A percentile compares a stretch with the other conserved stretches of the same genome.
These are phyloP conservation scores for Primulina tabacum DNA, from an alignment of 257 asterid genomes.

Conservation along the genomic window DNA sequence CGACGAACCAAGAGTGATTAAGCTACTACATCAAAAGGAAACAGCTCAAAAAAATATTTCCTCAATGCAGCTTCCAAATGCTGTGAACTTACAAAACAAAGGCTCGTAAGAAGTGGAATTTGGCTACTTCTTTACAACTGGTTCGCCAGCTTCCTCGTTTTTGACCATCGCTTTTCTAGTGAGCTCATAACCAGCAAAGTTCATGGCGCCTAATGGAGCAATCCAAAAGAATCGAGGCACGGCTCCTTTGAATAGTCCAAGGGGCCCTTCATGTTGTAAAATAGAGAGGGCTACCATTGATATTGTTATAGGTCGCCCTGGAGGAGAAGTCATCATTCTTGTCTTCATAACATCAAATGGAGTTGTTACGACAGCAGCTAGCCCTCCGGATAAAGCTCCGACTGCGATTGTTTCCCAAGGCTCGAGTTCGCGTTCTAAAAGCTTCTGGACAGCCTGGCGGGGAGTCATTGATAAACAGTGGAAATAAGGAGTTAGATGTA, in stretches of 20 bases:
- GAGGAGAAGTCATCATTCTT: constrained; percentile 70
- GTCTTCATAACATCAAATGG: constrained; percentile 90
- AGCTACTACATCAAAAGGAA: background rate
- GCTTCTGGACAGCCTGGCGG: constrained; percentile 52
- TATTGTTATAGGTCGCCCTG: constrained; percentile 48
- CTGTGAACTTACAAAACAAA: background rate
- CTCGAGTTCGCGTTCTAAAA: constrained; percentile 63
- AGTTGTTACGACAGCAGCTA: constrained; percentile 73
- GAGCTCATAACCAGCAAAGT: constrained; percentile 87
- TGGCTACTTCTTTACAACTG: background rate
- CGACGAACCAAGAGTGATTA: background rate
- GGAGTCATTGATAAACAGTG: background rate
- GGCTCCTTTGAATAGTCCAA: constrained; percentile 82
- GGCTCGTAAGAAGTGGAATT: background rate
- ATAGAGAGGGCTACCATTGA: constrained; percentile 51
- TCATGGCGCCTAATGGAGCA: constrained; percentile 93
- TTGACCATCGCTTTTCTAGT: constrained; percentile 72
- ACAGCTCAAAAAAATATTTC: background rate
- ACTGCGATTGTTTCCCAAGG: constrained; percentile 85
- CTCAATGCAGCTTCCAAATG: background rate
- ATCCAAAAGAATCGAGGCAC: constrained; percentile 87
- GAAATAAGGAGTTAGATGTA: background rate
- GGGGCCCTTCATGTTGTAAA: constrained; percentile 61
- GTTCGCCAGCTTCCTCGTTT: constrained; percentile 44
- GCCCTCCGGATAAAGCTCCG: constrained; percentile 87